Evolutionary conservation across 768 basidiomycete species (phyloP).

Genomic region (Chalciporus pseudorubinellus): DNA sequence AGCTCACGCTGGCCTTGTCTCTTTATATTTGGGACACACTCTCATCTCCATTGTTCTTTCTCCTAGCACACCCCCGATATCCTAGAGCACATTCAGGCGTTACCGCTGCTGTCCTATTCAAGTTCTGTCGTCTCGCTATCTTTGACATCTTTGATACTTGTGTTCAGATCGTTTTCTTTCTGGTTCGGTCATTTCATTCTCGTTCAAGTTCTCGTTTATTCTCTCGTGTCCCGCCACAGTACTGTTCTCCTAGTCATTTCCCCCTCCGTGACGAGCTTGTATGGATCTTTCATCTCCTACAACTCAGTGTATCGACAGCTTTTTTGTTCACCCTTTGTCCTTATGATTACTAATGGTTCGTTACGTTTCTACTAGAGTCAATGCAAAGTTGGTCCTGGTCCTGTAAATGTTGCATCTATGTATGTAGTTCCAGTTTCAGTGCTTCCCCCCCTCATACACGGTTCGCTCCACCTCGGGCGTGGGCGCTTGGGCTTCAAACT

Average conservation of each 20-base stretch:
- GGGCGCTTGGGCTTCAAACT: too few species aligned
- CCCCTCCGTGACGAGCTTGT: slow-evolving; percentile 3
- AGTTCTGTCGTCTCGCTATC: slow-evolving; percentile 21
- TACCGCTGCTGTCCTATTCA: slow-evolving; percentile 16
- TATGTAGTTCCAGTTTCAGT: too few species aligned
- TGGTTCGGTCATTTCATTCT: not conserved
- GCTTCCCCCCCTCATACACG: not conserved
- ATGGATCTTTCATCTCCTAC: slow-evolving; percentile 4
- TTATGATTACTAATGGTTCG: slow-evolving; percentile 19
- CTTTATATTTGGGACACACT: slow-evolving; percentile 7
- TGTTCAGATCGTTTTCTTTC: slow-evolving; percentile 3
- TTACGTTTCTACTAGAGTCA: slow-evolving; percentile 4
- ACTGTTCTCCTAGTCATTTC: slow-evolving; percentile 16
- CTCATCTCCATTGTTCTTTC: slow-evolving; percentile 9
- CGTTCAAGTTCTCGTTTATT: too few species aligned
- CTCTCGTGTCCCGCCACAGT: not conserved
- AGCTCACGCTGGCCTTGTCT: slow-evolving; percentile 7
- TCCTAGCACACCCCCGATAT: slow-evolving; percentile 17
- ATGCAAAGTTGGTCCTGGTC: not conserved
- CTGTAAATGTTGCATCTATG: too few species aligned
- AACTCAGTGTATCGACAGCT: slow-evolving; percentile 30
- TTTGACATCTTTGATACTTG: slow-evolving; percentile 8
- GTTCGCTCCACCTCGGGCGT: not conserved
- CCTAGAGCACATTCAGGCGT: slow-evolving; percentile 24
- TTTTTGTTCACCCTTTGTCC: slow-evolving; percentile 9